These are phyloP conservation scores for Sugiyamaella sp. DNA, from an alignment of 1,139 yeast species.

Conservation along the genomic window DNA sequence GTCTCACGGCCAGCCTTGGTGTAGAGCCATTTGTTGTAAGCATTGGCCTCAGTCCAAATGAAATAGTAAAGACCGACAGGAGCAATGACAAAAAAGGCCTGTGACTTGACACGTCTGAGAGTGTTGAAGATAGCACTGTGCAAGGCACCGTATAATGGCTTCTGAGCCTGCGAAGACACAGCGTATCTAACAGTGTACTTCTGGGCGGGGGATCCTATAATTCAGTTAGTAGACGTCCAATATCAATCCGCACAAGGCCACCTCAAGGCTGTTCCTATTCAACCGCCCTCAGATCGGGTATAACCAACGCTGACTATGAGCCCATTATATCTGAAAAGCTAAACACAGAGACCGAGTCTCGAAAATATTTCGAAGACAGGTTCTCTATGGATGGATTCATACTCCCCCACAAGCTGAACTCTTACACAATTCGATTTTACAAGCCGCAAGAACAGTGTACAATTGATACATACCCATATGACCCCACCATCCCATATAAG, in stretches of 20 bases:
- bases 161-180: conserved; percentile 92
- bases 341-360: too few relatives aligned
- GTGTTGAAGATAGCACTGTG: conserved; percentile 90
- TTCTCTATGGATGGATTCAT: neutral
- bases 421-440: neutral
- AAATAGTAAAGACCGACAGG: conserved; percentile 85
- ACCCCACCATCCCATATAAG: conserved; percentile 99
- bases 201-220: conserved; percentile 67
- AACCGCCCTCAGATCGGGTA: too few relatives aligned
- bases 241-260: neutral
- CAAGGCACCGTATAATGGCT: conserved; percentile 84
- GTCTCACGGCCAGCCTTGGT: conserved; percentile 88
- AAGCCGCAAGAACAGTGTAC: too few relatives aligned
- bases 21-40: conserved; percentile 89
- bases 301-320: too few relatives aligned
- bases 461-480: conserved; percentile 40
- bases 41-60: conserved; percentile 86
- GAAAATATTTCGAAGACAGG: too few relatives aligned
- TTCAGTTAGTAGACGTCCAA: conserved; percentile 2
- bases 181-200: conserved; percentile 63
- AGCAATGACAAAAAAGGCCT: conserved; percentile 72
- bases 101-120: conserved; percentile 91
- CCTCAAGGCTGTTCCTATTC: neutral
- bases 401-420: neutral
- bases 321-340: too few relatives aligned